Percentiles rank a stretch among this genome's conserved stretches.
phyloP scores from a whole-genome alignment of 805 yeast species.

The Ascoidea asiatica region DNA sequence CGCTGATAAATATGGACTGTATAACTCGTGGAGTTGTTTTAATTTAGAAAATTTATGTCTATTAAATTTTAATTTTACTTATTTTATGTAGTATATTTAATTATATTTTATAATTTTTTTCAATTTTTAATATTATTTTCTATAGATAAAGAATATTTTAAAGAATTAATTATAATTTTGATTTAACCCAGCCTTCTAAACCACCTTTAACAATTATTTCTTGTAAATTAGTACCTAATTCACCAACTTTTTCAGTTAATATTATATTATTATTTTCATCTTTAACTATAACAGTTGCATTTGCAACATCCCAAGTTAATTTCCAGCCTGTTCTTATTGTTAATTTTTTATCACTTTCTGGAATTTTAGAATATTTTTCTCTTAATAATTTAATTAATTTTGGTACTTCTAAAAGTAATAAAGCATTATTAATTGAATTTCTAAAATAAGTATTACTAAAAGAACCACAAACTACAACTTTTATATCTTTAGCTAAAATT shows the following conservation, averaged over 20 bases:
- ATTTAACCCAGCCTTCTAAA: slow-evolving; percentile 93
- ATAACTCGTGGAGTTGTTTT: too few relatives aligned
- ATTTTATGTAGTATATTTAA: not conserved
- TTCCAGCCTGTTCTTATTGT: slow-evolving; percentile 94
- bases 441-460: slow-evolving; percentile 94
- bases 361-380: slow-evolving; percentile 36
- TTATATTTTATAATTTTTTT: too few relatives aligned
- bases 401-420: slow-evolving; percentile 88
- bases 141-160: not conserved
- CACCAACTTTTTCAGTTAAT: slow-evolving; percentile 83
- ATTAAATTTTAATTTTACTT: too few relatives aligned
- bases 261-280: slow-evolving; percentile 48
- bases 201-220: slow-evolving; percentile 97
- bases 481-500: slow-evolving; percentile 85
- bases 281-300: slow-evolving; percentile 65
- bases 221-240: slow-evolving; percentile 87
- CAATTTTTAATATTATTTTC: too few relatives aligned
- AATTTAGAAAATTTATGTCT: too few relatives aligned
- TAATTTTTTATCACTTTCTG: slow-evolving; percentile 45
- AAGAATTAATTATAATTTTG: slow-evolving; percentile 30
- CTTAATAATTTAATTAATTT: slow-evolving; percentile 68
- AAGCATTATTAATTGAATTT: slow-evolving; percentile 92
- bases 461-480: slow-evolving; percentile 89
- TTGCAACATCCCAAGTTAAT: slow-evolving; percentile 85
- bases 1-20: too few relatives aligned